These are phyloP conservation scores for Gossypium longicalyx DNA, from an alignment of 345 rosid genomes.

Conservation along the genomic window DNA sequence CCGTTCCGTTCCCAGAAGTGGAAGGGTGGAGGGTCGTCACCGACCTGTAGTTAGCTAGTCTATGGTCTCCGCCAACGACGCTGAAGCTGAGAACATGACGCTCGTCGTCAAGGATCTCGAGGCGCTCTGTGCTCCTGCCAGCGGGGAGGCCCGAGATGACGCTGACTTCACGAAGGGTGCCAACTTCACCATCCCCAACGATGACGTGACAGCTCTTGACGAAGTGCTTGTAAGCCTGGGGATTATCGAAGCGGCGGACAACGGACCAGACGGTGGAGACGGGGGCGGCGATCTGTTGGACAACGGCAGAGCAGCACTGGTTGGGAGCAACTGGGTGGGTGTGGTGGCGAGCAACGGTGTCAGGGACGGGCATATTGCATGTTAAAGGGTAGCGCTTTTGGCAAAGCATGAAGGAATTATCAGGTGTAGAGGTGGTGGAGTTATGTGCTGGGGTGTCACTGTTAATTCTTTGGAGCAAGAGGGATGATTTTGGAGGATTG, in stretches of 20 bases:
- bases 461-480: slow-evolving; percentile 19
- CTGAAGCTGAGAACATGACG: slow-evolving; percentile 60
- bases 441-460: background rate
- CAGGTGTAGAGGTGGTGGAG: background rate
- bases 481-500: slow-evolving; percentile 11
- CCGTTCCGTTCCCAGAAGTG: slow-evolving; percentile 46
- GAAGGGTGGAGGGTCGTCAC: slow-evolving; percentile 59
- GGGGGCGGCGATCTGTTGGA: slow-evolving; percentile 55
- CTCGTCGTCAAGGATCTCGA: slow-evolving; percentile 68
- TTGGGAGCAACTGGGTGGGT: slow-evolving; percentile 38
- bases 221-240: slow-evolving; percentile 71
- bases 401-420: slow-evolving; percentile 23
- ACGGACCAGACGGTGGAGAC: slow-evolving; percentile 70
- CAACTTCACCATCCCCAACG: slow-evolving; percentile 59
- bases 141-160: slow-evolving; percentile 77
- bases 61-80: slow-evolving; percentile 62
- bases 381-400: slow-evolving; percentile 37
- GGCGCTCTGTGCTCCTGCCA: slow-evolving; percentile 48
- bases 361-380: slow-evolving; percentile 19
- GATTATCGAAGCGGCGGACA: slow-evolving; percentile 68
- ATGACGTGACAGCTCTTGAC: slow-evolving; percentile 62
- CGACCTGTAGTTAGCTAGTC: slow-evolving; percentile 59
- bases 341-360: slow-evolving; percentile 40
- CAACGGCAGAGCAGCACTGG: slow-evolving; percentile 64
- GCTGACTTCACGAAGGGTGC: slow-evolving; percentile 52